Evolutionary conservation across 768 basidiomycete genomes (phyloP), one percentile per base, ranked within the genome.

Genomic region (Dendrothele bispora): DNA sequence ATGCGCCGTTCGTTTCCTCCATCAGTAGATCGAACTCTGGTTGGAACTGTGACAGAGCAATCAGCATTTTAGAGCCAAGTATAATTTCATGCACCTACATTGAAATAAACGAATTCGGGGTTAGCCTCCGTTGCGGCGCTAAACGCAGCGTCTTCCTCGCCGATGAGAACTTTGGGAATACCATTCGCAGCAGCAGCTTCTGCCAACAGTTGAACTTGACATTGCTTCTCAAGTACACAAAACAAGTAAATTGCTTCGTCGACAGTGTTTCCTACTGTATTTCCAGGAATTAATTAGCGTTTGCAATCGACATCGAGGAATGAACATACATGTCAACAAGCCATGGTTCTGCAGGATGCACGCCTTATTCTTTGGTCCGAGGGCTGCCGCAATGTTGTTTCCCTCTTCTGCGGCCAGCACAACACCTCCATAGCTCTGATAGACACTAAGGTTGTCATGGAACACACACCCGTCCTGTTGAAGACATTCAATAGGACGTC

Each of bases 361-460:
- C 12, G 70, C 67, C 61, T 71, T 70, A 10, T n/a, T 21, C 48
- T 70, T 71, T 11, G 57, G 55, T 14, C 74, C 73, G 12, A 77
- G 57, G 2, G 72, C 66, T 7, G 59, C 54, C 6, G 75, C 74
- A 46, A 81, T 80, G 26, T 71, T 63, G 34, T 58, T 54, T 11
- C 73, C 74, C 61, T 81, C 78, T 34, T 70, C 67, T 6, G 63
- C 53, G 12, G 68, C 69, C 15, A 78, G 60, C 14, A 79, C 77
- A 5, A 79, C 69, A 20, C 79, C 79, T 48, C 71, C 74, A 49
- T 71, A 77, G 34, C 73, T 66, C 25, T 60, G 59, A 52, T 79
- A 76, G 20, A 79, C 60, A 8, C 63, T 69, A 52, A 67, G 66
- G 41, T 74, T 71, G 39, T 75, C 56, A 50, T 70, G 71, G 55